Evolutionary conservation across 1,284 basidiomycete species (phyloP), one percentile per base, ranked within the genome.

Genomic region (Sporisorium scitamineum): DNA sequence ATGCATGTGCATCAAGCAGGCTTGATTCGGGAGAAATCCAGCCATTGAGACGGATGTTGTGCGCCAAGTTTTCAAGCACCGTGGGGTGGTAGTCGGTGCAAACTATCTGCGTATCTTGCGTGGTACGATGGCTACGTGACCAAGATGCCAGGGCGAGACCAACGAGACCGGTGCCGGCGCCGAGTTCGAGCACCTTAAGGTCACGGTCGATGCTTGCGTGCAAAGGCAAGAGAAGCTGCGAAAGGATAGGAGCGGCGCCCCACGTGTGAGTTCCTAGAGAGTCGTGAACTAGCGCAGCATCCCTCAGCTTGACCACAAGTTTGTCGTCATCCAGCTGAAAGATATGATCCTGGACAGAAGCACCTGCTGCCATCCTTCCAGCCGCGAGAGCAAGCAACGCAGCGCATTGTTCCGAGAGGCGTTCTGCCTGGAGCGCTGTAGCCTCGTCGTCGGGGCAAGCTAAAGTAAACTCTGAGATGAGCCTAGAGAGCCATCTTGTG

Each of bases 141-240:
- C 69, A 77, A n/a, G 44, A 34, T 4, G 76, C 76, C 6, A 80
- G 37, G 0, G 73, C 67, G 0, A 84, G 63, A 8, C 82, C 80
- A 13, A 81, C 76, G 7, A 84, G 72, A 27, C 83, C 83, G 1
- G 82, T 83, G 10, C 83, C 83, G 2, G 82, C 81, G 11, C 83
- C 83, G 4, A 84, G 78, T 72, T 84, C 83, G 27, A 84, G 69
- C 1, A 81, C 55, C 16, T 57, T 65, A 1, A 56, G 29, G 5
- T 76, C 61, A 14, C 22, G 41, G 6, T n/a, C 18, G 1, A 22
- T 1, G 0, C 32, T 27, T 8, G 45, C 29, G 0, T 51, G 26
- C 4, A 74, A 54, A 20, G 70, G 69, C 6, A 75, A 61, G n/a
- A 83, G 52, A 0, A 83, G 76, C 47, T 80, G 75, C 13, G 65